A percentile compares a stretch with the other conserved stretches of the same genome.
phyloP scores from a whole-genome alignment of 345 rosid species.

The Aquilaria sinensis region DNA sequence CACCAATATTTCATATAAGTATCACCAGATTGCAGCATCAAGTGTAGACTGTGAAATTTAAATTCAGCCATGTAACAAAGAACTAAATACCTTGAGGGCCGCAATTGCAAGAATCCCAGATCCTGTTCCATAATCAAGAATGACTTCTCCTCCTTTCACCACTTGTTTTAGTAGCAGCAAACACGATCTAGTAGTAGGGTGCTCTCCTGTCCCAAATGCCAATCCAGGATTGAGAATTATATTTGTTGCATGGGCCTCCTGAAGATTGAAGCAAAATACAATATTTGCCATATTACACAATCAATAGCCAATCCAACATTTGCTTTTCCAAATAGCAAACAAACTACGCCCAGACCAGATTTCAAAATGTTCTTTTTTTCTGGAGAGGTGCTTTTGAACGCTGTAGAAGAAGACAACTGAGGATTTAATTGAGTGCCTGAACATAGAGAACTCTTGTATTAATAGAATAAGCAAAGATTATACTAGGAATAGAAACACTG shows the following conservation, averaged over 20 bases:
- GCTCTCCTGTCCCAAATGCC: constrained; percentile 95
- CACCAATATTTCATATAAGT: not conserved
- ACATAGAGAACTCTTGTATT: no score
- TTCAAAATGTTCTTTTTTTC: no score
- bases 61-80: not conserved
- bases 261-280: constrained; percentile 9
- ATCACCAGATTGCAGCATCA: not conserved
- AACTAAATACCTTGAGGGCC: constrained; percentile 60
- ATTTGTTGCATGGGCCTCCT: constrained; percentile 61
- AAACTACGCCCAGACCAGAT: no score
- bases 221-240: constrained; percentile 80
- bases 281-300: not conserved
- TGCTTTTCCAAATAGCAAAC: no score
- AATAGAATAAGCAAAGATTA: no score
- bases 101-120: constrained; percentile 92
- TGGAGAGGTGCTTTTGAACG: no score
- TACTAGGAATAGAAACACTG: no score
- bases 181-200: constrained; percentile 72
- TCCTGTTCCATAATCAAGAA: constrained; percentile 92
- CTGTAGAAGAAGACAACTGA: no score
- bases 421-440: no score
- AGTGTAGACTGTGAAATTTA: not conserved
- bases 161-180: constrained; percentile 47
- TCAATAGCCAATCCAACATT: no score
- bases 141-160: constrained; percentile 68